Base-by-base conservation (phyloP, 495 filamentous ascomycete genomes). In the Hypoxylon lienhwacheense region DNA sequence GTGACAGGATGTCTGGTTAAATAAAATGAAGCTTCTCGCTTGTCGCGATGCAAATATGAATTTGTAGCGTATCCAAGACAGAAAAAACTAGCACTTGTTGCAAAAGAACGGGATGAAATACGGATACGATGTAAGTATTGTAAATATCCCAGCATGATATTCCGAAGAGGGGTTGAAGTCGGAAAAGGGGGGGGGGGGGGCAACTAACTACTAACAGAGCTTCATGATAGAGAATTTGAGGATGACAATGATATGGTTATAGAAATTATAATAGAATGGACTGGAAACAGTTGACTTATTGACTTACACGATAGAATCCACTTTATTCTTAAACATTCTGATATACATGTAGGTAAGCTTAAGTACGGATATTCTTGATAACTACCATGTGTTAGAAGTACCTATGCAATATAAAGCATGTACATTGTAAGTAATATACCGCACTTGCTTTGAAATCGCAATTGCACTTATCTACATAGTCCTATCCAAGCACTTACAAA, bases 371-470 rank as follows among this genome's bases (percentile, higher is more conserved):
- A n/a, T n/a, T n/a, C n/a, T n/a, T n/a, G n/a, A n/a, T n/a, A n/a
- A n/a, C n/a, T n/a, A n/a, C n/a, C n/a, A n/a, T n/a, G n/a, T n/a
- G n/a, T n/a, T n/a, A n/a, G n/a, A n/a, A n/a, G n/a, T n/a, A n/a
- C n/a, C n/a, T n/a, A n/a, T n/a, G n/a, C n/a, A n/a, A n/a, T n/a
- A n/a, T n/a, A n/a, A n/a, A n/a, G n/a, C n/a, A n/a, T n/a, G n/a
- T n/a, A n/a, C n/a, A 42, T 56, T 53, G 31, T 37, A 60, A 53
- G 56, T 54, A 55, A 51, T 51, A 49, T 46, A 44, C 56, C 19
- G 36, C 16, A 37, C 11, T 50, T 73, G 71, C 66, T 73, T 73
- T 73, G 71, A 73, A 73, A 73, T 73, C 69, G 58, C 40, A 37
- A 42, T 47, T 47, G 19, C 25, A 41, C 31, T 31, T 10, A 10